phyloP scores from a whole-genome alignment of 2,329 filamentous ascomycete species.

The Mariannaea elegans region DNA sequence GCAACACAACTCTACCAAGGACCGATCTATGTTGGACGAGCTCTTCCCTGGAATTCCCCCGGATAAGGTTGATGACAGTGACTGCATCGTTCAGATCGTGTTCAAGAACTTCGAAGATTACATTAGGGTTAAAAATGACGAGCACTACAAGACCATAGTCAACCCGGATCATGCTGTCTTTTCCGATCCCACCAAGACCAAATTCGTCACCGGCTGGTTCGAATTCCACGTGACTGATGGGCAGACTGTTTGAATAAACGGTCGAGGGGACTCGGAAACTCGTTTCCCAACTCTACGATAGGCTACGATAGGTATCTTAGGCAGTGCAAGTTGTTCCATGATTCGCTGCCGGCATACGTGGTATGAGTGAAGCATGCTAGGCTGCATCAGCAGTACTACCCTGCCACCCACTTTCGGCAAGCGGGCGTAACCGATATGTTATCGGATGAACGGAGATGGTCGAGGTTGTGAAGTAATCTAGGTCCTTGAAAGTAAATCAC shows the following conservation, averaged over 20 bases:
- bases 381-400: no score
- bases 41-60: constrained; percentile 28
- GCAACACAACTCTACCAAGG: constrained; percentile 34
- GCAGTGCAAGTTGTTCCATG: background rate
- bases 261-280: background rate
- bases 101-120: constrained; percentile 28
- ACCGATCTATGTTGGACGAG: constrained; percentile 18
- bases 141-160: constrained; percentile 26
- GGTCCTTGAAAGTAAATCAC: no score
- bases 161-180: constrained; percentile 32
- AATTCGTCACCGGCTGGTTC: constrained; percentile 35
- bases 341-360: background rate
- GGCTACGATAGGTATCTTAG: background rate
- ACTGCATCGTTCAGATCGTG: constrained; percentile 30
- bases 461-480: no score
- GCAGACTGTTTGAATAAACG: constrained; percentile 14
- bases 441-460: no score
- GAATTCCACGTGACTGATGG: constrained; percentile 32
- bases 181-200: constrained; percentile 23
- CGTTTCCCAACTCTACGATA: background rate
- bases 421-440: no score
- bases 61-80: constrained; percentile 20
- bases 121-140: constrained; percentile 25
- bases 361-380: background rate
- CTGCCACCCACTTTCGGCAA: no score